Evolutionary conservation across 257 asterid species (phyloP).

Genomic region (Solanum paucissectum): DNA sequence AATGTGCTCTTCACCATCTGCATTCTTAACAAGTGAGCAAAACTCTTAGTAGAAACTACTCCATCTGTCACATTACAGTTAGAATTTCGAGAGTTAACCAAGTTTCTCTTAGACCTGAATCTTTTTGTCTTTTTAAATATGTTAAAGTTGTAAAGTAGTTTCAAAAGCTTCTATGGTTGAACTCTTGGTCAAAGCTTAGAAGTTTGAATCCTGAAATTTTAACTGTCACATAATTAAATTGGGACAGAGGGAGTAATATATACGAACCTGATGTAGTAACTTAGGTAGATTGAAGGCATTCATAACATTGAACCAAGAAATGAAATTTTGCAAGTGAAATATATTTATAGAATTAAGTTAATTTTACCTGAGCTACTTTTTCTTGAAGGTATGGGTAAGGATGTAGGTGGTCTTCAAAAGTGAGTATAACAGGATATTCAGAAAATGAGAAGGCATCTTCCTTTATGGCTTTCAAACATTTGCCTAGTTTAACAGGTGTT

Average conservation of each 20-base stretch:
- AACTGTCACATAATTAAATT: not conserved
- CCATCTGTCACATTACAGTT: not conserved
- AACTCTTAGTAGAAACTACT: not conserved
- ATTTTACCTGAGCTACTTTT: conserved; percentile 14
- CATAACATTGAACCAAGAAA: not conserved
- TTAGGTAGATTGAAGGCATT: not conserved
- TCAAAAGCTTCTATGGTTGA: not conserved
- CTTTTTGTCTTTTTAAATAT: not conserved
- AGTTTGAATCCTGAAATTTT: not conserved
- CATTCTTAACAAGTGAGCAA: not conserved
- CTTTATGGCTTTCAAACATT: conserved; percentile 15
- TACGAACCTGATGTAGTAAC: not conserved
- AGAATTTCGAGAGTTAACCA: not conserved
- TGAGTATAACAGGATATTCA: conserved; percentile 15
- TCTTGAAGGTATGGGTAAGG: conserved; percentile 8
- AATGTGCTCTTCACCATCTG: conserved; percentile 14
- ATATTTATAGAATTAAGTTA: not conserved
- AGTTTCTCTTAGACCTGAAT: not conserved
- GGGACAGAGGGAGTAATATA: not conserved
- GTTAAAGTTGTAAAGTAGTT: not conserved
- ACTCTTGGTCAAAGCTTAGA: not conserved
- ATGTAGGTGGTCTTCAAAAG: conserved; percentile 13
- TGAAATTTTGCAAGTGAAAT: not conserved
- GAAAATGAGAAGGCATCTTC: conserved; percentile 10
- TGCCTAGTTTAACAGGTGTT: conserved; percentile 13